A percentile compares a stretch with the other conserved stretches of the same genome.
Evolutionary conservation across 768 basidiomycete genomes (phyloP).

Genomic region (Holtermannia corniformis): DNA sequence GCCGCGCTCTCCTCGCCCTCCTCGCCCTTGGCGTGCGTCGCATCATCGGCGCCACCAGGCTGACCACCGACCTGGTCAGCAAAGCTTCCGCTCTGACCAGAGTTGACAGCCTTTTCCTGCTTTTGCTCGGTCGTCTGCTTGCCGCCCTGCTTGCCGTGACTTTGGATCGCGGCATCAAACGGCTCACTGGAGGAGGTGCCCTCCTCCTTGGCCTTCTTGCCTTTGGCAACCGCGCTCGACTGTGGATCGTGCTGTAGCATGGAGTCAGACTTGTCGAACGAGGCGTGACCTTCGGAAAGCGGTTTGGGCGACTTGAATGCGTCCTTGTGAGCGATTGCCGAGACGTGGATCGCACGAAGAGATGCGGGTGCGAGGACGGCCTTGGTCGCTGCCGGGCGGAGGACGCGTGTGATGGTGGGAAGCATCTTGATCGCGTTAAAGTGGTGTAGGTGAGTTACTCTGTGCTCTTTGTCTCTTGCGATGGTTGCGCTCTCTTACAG

Average conservation of each 20-base stretch:
- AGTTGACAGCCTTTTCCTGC: constrained; percentile 6
- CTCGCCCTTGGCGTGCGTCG: constrained; percentile 10
- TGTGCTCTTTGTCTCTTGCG: no score
- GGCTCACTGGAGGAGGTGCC: constrained; percentile 10
- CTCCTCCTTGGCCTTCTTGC: constrained; percentile 6
- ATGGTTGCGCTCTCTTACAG: no score
- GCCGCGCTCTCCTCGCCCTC: constrained; percentile 26
- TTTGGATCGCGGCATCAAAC: constrained; percentile 30
- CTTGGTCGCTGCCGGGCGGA: no score
- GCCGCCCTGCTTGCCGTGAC: constrained; percentile 8
- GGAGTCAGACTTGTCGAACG: neutral
- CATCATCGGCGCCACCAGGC: constrained; percentile 10
- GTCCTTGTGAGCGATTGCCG: neutral
- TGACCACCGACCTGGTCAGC: constrained; percentile 39
- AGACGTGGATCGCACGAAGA: neutral
- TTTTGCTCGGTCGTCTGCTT: constrained; percentile 11
- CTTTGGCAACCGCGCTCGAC: constrained; percentile 1
- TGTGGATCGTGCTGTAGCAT: neutral
- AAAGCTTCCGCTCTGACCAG: constrained; percentile 14
- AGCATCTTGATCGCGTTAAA: neutral
- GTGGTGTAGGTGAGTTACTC: no score
- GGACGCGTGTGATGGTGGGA: neutral
- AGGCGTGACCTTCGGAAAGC: neutral
- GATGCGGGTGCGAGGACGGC: no score
- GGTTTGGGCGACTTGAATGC: neutral